These are phyloP conservation scores for Deinandra increscens DNA, from an alignment of 129 eudicot genomes.

Conservation along the genomic window DNA sequence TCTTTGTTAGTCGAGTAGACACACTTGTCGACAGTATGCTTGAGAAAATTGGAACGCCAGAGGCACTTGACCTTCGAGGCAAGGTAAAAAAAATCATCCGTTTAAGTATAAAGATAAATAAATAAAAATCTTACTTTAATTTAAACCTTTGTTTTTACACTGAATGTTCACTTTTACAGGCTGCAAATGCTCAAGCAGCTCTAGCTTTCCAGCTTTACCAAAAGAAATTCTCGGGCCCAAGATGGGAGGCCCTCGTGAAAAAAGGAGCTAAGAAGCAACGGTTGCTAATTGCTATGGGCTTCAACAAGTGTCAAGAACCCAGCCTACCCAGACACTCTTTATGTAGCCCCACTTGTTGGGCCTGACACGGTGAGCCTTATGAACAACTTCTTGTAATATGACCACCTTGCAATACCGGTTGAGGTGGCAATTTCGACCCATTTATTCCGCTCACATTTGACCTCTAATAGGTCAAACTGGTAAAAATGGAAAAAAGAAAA, in stretches of 20 bases:
- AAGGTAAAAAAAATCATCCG: constrained; percentile 48
- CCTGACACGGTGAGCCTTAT: constrained; percentile 74
- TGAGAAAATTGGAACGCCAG: constrained; percentile 95
- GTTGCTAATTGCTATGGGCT: constrained; percentile 81
- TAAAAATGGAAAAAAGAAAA: too few species aligned
- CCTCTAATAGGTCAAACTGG: too few species aligned
- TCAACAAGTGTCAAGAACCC: constrained; percentile 99
- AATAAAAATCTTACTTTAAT: neutral
- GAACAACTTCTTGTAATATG: too few species aligned
- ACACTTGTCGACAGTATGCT: constrained; percentile 93
- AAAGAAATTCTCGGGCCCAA: constrained; percentile 97
- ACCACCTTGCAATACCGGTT: too few species aligned
- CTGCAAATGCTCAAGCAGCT: constrained; percentile 99
- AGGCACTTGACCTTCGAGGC: constrained; percentile 94
- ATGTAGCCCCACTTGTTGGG: constrained; percentile 96
- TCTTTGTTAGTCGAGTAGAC: constrained; percentile 99
- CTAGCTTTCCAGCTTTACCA: constrained; percentile 93
- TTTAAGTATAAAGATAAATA: constrained; percentile 4
- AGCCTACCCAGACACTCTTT: constrained; percentile 92
- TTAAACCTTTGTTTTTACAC: neutral
- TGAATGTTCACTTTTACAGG: constrained; percentile 38
- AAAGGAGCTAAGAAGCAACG: constrained; percentile 99
- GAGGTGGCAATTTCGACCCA: too few species aligned
- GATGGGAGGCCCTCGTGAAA: constrained; percentile 98
- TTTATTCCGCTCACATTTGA: too few species aligned